Base-by-base conservation (phyloP, 192 early-diverging fungal species). In the Funneliformis mosseae region DNA sequence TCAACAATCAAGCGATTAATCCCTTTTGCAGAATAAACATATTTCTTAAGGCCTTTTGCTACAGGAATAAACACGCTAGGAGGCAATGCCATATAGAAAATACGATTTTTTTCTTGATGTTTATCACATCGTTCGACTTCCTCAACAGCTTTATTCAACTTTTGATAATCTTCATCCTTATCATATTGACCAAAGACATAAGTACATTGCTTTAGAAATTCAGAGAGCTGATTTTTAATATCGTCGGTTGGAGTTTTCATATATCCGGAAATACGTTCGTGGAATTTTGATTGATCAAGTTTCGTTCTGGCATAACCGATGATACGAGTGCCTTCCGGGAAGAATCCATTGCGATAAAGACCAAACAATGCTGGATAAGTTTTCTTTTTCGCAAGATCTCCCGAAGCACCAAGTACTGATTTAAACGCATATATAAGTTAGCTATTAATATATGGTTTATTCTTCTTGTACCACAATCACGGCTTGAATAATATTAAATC, bases 331-430 rank as follows among this genome's bases (percentile, higher is more conserved):
- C 92, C 89, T 25, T 87, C 85, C 33, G 95, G 95, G 8, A 99
- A 88, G 78, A 95, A 94, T 3, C 87, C 84, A 85, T 94, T 94
- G 76, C 92, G 92, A 89, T 92, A 98, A 63, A 98, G 92, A 60
- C 95, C 95, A 88, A 97, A 99, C 55, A 99, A 91, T 4, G 97
- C 96, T 8, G 97, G 97, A 84, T 92, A 99, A 39, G 97, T 98
- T 88, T 99, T 99, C 74, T 99, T 99, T 88, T 95, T 98, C 45
- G 97, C 97, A 68, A 99, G 91, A 84, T 99, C 97, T 71, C 97
- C 97, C 18, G 93, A 94, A 39, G 95, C 95, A 45, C 95, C 95
- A 75, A 96, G 90, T 14, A 96, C 94, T 91, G 66, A 50, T 16
- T 41, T 10, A 61, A 10, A 64, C 3, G 42, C 9, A 69, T 45